Percentiles rank a stretch among this genome's conserved stretches.
Evolutionary conservation across 1,284 basidiomycete genomes (phyloP).

Genomic region (Rhodotorula sp.): DNA sequence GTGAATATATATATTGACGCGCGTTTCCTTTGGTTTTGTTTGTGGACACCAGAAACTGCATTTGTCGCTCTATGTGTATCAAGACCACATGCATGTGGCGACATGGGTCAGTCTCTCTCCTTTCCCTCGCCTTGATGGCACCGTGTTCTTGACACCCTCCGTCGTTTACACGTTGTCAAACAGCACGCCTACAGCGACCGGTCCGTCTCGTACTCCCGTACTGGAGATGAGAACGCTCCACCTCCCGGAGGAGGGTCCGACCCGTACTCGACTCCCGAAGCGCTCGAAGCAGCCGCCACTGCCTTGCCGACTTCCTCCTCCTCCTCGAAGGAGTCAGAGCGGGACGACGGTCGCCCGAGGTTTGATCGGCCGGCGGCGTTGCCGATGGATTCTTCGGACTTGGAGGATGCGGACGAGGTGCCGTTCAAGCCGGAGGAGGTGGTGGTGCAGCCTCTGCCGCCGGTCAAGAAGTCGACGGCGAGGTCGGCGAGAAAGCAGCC

Average conservation of each 20-base stretch:
- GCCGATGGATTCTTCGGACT: slow-evolving; percentile 5
- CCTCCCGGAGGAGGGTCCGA: slow-evolving; percentile 7
- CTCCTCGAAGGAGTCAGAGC: not conserved
- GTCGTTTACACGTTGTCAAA: not conserved
- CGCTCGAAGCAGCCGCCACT: slow-evolving; percentile 6
- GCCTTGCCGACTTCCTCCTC: not conserved
- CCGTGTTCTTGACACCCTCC: not conserved
- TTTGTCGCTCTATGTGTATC: slow-evolving; percentile 30
- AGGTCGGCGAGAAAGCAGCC: not conserved
- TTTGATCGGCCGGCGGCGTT: slow-evolving; percentile 20
- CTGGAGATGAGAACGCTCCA: slow-evolving; percentile 17
- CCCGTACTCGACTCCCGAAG: slow-evolving; percentile 20
- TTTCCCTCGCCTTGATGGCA: no score
- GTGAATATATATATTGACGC: no score
- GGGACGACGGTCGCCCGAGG: slow-evolving; percentile 10
- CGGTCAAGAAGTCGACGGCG: not conserved
- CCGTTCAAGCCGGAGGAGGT: not conserved
- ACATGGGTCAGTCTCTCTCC: slow-evolving; percentile 21
- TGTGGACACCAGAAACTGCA: slow-evolving; percentile 29
- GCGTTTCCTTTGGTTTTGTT: no score
- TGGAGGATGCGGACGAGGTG: not conserved
- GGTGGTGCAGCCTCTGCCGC: not conserved
- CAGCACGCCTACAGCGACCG: slow-evolving; percentile 41
- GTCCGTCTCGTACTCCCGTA: slow-evolving; percentile 27
- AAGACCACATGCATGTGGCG: slow-evolving; percentile 25